phyloP scores from a whole-genome alignment of 1,139 yeast genomes.

The Nakaseomyces sp. region DNA sequence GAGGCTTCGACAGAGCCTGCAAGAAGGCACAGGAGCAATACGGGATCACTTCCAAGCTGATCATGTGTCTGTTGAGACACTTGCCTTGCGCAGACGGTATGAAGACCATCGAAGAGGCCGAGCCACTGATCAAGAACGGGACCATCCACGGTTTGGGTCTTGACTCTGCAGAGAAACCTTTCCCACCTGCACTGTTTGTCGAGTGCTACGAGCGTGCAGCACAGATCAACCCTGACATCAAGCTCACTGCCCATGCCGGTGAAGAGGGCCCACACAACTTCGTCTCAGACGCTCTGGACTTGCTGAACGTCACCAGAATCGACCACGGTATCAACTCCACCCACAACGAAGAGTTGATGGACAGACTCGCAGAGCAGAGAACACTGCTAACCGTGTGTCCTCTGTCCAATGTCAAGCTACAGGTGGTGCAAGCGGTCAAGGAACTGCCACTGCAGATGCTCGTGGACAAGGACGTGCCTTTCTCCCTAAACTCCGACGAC shows the following conservation, averaged over 20 bases:
- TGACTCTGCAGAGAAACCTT: conserved; percentile 67
- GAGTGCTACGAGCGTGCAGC: conserved; percentile 50
- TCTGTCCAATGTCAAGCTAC: conserved; percentile 61
- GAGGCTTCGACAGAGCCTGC: conserved; percentile 59
- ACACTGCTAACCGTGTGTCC: conserved; percentile 67
- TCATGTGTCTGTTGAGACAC: conserved; percentile 75
- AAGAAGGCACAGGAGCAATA: conserved; percentile 46
- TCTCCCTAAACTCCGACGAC: conserved; percentile 73
- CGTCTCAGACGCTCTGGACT: conserved; percentile 48
- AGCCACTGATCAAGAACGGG: conserved; percentile 44
- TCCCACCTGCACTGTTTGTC: conserved; percentile 58
- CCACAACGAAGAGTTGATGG: conserved; percentile 44
- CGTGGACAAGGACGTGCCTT: conserved; percentile 55
- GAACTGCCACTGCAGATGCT: conserved; percentile 57
- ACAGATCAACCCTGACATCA: conserved; percentile 40
- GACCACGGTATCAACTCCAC: conserved; percentile 70
- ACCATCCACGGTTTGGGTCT: conserved; percentile 64
- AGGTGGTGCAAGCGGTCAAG: conserved; percentile 57
- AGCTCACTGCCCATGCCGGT: conserved; percentile 78
- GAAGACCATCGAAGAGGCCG: conserved; percentile 45
- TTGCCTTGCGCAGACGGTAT: conserved; percentile 52
- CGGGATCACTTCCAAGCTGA: conserved; percentile 58
- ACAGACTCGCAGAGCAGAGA: conserved; percentile 44
- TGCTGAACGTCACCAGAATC: conserved; percentile 54
- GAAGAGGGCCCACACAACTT: conserved; percentile 73